Base-by-base conservation (phyloP, 106 monocot species). In the Apostasia ramifera region DNA sequence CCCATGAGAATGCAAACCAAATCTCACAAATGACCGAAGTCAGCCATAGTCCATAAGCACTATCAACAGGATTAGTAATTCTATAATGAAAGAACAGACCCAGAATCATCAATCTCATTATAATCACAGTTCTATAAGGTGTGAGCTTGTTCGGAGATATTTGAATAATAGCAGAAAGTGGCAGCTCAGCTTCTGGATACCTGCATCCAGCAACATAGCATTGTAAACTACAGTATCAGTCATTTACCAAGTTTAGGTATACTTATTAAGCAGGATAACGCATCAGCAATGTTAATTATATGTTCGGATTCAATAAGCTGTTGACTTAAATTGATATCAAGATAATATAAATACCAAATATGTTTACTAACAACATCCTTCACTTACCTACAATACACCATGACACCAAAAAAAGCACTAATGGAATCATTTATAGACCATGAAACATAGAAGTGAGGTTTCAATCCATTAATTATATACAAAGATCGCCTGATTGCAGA, bases 1-100 rank as follows among this genome's bases (percentile, higher is more conserved):
- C 84, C 95, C 95, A 95, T 66, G 95, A 95, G 69, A 91, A 47
- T 13, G 91, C 95, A 80, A 95, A 95, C 95, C 95, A 95, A 48
- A 95, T 80, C 80, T 95, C 95, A 74, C 95, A 95, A 58, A 95
- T 95, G 59, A 95, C 74, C 57, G 95, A 97, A 53, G 92, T 97
- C 50, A 97, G 79, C 95, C 95, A 97, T 66, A 97, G 73, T 59
- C 88, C 82, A 66, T 84, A 92, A 66, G 95, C 88, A 73, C 89
- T 89, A 12, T 97, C 81, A 72, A 97, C 95, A 73, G 95, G 95
- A 77, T 92, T 75, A 13, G 88, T 97, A 57, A 97, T 84, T 69
- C 95, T 85, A 70, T 97, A 97, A 67, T 97, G 82, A 57, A 97
- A 92, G 86, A 97, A 97, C 44, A 97, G 82, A 70, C 92, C 88